Evolutionary conservation across 371 early-diverging fungal species (phyloP).

Genomic region (Rhizopus delemar): DNA sequence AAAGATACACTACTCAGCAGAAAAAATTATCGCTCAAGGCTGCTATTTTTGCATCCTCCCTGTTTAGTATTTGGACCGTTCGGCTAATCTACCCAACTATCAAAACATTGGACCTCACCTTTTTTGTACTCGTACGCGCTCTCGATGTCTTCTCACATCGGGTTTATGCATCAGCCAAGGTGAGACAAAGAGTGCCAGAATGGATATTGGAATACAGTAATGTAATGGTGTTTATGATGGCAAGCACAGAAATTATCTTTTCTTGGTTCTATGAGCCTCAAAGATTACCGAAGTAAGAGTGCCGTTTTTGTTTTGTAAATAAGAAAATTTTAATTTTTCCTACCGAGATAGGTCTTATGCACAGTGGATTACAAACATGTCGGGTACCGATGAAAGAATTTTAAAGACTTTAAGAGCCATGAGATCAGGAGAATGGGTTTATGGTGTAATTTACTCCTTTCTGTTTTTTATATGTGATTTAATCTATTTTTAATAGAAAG

Average conservation of each 20-base stretch:
- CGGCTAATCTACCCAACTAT: conserved; percentile 39
- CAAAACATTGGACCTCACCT: conserved; percentile 59
- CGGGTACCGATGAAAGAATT: conserved; percentile 59
- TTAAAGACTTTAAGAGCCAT: conserved; percentile 51
- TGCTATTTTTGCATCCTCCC: conserved; percentile 33
- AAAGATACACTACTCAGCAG: conserved; percentile 7
- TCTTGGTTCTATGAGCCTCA: conserved; percentile 63
- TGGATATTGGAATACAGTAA: conserved; percentile 59
- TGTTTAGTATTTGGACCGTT: conserved; percentile 29
- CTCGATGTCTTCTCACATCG: conserved; percentile 58
- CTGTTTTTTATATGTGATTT: background rate
- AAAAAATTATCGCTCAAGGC: conserved; percentile 8
- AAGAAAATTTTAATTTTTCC: background rate
- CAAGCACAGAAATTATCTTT: conserved; percentile 66
- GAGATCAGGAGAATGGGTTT: conserved; percentile 45
- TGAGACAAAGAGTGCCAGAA: conserved; percentile 46
- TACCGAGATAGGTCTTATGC: conserved; percentile 47
- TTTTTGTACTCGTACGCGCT: conserved; percentile 63
- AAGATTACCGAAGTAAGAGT: conserved; percentile 52
- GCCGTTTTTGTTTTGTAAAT: background rate
- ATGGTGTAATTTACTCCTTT: conserved; percentile 40
- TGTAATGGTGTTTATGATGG: conserved; percentile 55
- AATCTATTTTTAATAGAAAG: conserved; percentile 32
- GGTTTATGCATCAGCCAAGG: conserved; percentile 27
- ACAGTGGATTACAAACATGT: conserved; percentile 66